phyloP scores from a whole-genome alignment of 306 rosid species.

The Gleditsia sinensis region DNA sequence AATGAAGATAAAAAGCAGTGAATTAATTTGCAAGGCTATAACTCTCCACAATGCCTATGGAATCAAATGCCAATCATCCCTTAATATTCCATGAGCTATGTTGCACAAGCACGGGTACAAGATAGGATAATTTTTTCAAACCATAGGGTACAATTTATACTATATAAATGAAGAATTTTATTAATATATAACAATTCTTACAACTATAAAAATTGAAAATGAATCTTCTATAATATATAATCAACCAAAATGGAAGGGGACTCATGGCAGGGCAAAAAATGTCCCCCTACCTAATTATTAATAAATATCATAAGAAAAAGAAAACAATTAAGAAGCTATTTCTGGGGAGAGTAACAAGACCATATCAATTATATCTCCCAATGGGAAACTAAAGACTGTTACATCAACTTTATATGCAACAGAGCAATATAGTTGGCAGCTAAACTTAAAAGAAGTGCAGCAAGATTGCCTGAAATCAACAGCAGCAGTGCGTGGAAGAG shows the following conservation, averaged over 20 bases:
- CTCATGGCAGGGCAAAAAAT: not conserved
- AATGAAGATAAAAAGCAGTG: too few species aligned
- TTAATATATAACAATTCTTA: too few species aligned
- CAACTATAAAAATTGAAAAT: too few species aligned
- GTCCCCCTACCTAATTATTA: not conserved
- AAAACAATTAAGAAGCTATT: not conserved
- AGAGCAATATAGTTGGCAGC: not conserved
- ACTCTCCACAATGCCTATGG: not conserved
- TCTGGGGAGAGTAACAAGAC: not conserved
- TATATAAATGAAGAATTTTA: too few species aligned
- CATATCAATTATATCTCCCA: not conserved
- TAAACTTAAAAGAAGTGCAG: not conserved
- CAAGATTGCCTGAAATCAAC: conserved; percentile 68
- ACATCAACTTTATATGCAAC: conserved; percentile 2
- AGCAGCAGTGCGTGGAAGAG: conserved; percentile 42
- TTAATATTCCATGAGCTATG: too few species aligned
- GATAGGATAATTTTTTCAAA: too few species aligned
- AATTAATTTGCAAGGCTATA: too few species aligned
- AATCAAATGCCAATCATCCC: conserved; percentile 19
- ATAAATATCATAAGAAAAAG: not conserved
- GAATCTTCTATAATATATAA: too few species aligned
- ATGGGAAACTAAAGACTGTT: not conserved
- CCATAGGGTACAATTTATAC: too few species aligned
- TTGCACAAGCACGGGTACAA: too few species aligned
- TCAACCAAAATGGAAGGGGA: not conserved